Base-by-base conservation (phyloP, 345 rosid genomes). In the Murraya koenigii region DNA sequence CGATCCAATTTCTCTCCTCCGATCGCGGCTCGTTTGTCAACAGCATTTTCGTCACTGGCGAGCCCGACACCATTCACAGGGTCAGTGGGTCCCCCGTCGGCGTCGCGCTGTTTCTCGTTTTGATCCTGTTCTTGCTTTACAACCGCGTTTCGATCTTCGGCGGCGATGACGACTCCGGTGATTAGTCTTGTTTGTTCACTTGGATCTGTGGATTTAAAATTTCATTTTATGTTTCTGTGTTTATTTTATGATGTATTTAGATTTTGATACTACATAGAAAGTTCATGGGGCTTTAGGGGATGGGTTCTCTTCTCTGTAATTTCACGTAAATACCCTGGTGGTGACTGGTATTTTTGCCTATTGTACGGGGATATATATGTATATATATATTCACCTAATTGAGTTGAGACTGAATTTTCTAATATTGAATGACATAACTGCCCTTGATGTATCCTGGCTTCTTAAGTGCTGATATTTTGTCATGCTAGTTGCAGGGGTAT, bases 1-100 rank as follows among this genome's bases (percentile, higher is more conserved):
- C 88, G 7, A 95, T 95, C 52, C 98, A 89, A 87, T 95, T 95
- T 62, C 92, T 93, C 75, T 92, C 97, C 25, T 93, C 98, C 10
- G 94, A 89, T 28, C 92, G 90, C 13, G 94, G 90, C 81, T 87
- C 97, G 0, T 87, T 89, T 28, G 82, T 93, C 26, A 81, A 90
- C 52, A 14, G 87, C 33, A 69, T 89, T 66, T 90, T 90, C 86
- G 85, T 88, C 17, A 83, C 97, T 6, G 93, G 97, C 3, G 93
- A 88, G 49, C 94, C 92, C 0, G 91, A 90, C 68, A 71, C 90
- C 32, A 84, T 92, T 52, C 97, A 92, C 85, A 87, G 93, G 0
- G 92, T 86, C 63, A 84, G 93, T 2, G 97, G 97, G 22, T 89
- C 97, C 9, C 98, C 98, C 0, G 84, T 92, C 3, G 93, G 97